Evolutionary conservation across 177 flowering plant genomes (phyloP), one percentile per base, ranked within the genome.

Genomic region (Viscum album): DNA sequence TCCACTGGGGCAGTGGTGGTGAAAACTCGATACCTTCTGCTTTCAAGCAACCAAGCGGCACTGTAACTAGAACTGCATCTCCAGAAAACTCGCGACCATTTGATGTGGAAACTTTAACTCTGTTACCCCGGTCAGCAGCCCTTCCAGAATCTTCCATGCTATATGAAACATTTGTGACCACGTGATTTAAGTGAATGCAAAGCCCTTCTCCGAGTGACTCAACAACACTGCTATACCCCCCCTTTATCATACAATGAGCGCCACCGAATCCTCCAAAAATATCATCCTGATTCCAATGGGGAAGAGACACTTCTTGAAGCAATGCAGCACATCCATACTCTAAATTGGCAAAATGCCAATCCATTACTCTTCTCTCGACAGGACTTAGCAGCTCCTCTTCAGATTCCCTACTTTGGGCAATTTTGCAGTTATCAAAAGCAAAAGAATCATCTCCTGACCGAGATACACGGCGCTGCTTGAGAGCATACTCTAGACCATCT

Each of bases 221-320:
- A 67, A 92, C 84, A 71, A 92, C 91, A 69, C 83, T 77, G 72
- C 97, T 83, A 76, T 91, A 95, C 63, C 99, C 99, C 63, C 97
- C 99, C 87, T 92, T 95, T 37, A 95, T 95, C 99, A 95, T 95
- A 81, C 97, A 92, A 73, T 95, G 99, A 50, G 99, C 91, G 68
- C 99, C 99, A 61, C 99, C 99, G 83, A 95, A 95, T 43, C 99
- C 99, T 74, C 99, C 99, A 82, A 89, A 95, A 68, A 80, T 80
- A 77, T 95, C 99, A 86, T 95, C 99, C 76, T 95, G 99, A 72
- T 95, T 95, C 99, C 99, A 95, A 75, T 90, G 78, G 70, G 97
- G 97, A 79, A 95, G 99, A 70, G 99, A 95, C 17, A 95, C 97
- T 68, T 81, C 86, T 76, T 89, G 85, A 29, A 95, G 91, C 76